Evolutionary conservation across 495 filamentous ascomycete species (phyloP), one percentile per base, ranked within the genome.

Genomic region (Penicillium salamii): DNA sequence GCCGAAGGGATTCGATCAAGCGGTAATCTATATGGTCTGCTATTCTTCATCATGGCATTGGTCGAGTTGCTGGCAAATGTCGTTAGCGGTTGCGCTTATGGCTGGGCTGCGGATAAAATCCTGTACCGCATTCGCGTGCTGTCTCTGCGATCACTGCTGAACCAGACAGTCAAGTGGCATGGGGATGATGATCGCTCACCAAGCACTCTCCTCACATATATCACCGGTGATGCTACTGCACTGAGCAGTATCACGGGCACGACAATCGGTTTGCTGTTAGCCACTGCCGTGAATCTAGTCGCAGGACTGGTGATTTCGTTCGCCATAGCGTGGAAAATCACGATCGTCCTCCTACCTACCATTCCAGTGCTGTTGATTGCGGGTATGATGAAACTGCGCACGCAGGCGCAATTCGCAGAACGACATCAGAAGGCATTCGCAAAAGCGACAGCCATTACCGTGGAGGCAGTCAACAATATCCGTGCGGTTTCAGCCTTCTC

Each of bases 381-480:
- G 15, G 66, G 71, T 15, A 73, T 80, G 53, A 75, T 86, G 75
- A 71, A 79, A 45, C 66, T 83, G 33, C 59, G 70, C 15, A 67
- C 78, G 2, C 66, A 78, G 26, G 68, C 75, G 7, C 68, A 76
- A 14, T 82, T 83, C 36, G 77, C 84, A 41, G 72, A 81, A 37
- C 69, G 78, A 6, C 83, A 87, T 39, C 74, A 78, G 38, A 70
- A 74, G 41, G 74, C 77, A 2, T 79, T 77, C 44, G 63, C 75
- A 14, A 66, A 70, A 52, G 73, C 76, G 7, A 70, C 71, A 3
- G 70, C 68, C 12, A 75, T 80, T 19, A 74, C 76, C 3, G 67
- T 75, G 21, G 76, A 81, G 53, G 76, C 77, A 1, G 69, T 80
- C 7, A 66, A 67, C 18, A 74, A 74, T 15, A 78, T 81, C 42